Evolutionary conservation across 805 yeast species (phyloP), one percentile per base, ranked within the genome.

Genomic region (Metschnikowia similis): DNA sequence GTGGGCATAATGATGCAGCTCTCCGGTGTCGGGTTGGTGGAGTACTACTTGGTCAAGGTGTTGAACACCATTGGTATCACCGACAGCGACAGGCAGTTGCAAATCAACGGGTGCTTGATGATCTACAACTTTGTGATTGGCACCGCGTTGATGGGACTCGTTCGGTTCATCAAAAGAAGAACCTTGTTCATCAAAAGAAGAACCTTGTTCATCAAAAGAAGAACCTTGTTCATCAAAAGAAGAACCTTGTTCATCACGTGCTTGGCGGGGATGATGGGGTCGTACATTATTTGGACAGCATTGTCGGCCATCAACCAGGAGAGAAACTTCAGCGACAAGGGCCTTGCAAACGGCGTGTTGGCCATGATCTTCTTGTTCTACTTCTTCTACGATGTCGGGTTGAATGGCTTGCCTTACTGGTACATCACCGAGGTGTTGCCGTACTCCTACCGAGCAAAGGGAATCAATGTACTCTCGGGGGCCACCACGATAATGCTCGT

Each of bases 11-110:
- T 74, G 53, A 68, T 67, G 75, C 81, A 76, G 58, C 58, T 75
- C 37, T 74, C 80, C 14, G 83, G 83, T 58, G 77, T 76, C 56
- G 80, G 80, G 49, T 64, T 79, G 51, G 78, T 77, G 27, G 72
- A 80, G 4, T 79, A 77, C 69, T 79, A 79, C 62, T 65, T 79
- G 53, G 66, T 71, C 52, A 69, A 72, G 56, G 84, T 81, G 13
- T 70, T 81, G 55, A 59, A 65, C 51, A 72, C 81, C 28, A 78
- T 81, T 60, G 84, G 85, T 51, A 76, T 80, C 57, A 76, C 77
- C 43, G 69, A 67, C n/a, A 47, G 49, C 9, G 51, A 47, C 41
- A 47, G 17, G 29, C 80, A 80, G 62, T 70, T 79, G 48, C 61
- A 74, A 45, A 72, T 79, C 60, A 80, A 80, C 60, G 83, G 79